Evolutionary conservation across 108 stramenopile species (phyloP), one percentile per base, ranked within the genome.

Genomic region (Aurantiochytrium sp.): DNA sequence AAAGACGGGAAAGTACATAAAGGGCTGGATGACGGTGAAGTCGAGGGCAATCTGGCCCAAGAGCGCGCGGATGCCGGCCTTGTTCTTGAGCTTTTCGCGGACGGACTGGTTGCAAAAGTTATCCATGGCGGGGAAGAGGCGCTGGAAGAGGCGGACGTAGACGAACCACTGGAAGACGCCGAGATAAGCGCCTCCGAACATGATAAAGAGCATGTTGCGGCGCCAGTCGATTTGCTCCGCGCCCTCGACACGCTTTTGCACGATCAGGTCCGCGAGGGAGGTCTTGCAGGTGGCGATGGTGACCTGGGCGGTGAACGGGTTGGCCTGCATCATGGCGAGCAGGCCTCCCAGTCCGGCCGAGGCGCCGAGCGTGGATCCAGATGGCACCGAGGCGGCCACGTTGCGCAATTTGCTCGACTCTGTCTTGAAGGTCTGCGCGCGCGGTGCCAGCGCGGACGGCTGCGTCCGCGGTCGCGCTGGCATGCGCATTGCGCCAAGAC

Each of bases 1-100:
- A 92, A 97, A 97, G 6, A 93, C 95, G 24, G 96, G 96, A 88
- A 97, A 97, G 89, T 97, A 97, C 89, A 96, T 91, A 12, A 96
- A 68, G 12, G 96, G 96, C 91, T 97, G 96, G 90, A 95, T 94
- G 0, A 95, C 92, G 87, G 90, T 93, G 86, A 93, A 93, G 90
- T 94, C 95, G n/a, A 95, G 52, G 59, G 93, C 93, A 4, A 94
- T 91, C 73, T 90, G 92, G 89, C 89, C 93, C 90, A 37, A 69
- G 39, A 94, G 36, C 34, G 88, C 87, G 3, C 37, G 15, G 52
- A 95, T 88, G 27, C 96, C 96, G 55, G 87, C 87, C 30, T 86
- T 68, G 87, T 96, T 95, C 59, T 90, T 91, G 34, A 95, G 15
- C 90, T 97, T 97, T 27, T 95, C 94, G 12, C 90, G 65, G 15